Conservation (phyloP, 441 rosid genomes). For the Populus hybrid region DNA sequence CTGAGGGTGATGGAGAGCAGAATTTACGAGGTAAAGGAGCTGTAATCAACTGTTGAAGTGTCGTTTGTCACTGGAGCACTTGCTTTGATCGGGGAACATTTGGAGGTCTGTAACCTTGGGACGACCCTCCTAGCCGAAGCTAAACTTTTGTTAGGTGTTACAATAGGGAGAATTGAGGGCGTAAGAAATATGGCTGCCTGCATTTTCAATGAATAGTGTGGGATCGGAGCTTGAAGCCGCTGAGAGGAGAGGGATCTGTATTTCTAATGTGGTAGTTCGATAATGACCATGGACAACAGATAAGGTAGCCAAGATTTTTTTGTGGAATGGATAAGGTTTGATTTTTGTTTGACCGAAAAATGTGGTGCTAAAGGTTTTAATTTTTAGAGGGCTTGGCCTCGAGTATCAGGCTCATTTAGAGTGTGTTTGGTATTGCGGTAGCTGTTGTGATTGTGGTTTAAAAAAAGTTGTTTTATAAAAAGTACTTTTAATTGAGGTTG, state of each 20-base stretch:
- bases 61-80: conserved; percentile 21
- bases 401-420: background rate
- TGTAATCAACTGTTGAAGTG: conserved; percentile 40
- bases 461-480: too few species aligned
- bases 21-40: conserved; percentile 40
- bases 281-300: conserved; percentile 13
- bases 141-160: conserved; percentile 19
- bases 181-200: conserved; percentile 34
- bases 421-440: too few species aligned
- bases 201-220: conserved; percentile 21
- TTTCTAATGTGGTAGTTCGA: background rate
- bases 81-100: conserved; percentile 21
- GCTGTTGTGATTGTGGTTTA: too few species aligned
- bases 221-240: background rate
- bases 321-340: conserved; percentile 30
- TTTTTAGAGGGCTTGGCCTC: background rate
- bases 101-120: conserved; percentile 22
- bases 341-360: background rate
- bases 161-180: conserved; percentile 21
- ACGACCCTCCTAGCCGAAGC: conserved; percentile 23
- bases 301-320: conserved; percentile 27
- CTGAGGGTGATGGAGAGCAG: background rate
- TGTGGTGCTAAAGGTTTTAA: background rate
- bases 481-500: too few species aligned
- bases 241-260: background rate